These are phyloP conservation scores for Rhododendron ferrugineum DNA, from an alignment of 148 eudicot genomes.

Conservation along the genomic window DNA sequence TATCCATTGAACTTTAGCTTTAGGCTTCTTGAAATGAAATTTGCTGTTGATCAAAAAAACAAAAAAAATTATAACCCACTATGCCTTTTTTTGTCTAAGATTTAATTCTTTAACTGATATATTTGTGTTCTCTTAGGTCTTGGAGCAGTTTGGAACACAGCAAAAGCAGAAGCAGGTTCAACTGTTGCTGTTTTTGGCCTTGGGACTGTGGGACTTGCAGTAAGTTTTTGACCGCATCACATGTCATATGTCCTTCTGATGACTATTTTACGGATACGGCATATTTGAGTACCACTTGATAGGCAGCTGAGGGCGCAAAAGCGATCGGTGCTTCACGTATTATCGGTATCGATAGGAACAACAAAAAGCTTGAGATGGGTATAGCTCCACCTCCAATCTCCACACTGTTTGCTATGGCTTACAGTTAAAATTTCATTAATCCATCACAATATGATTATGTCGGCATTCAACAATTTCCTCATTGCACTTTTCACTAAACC, in stretches of 20 bases:
- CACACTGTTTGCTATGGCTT: background rate
- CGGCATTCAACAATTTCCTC: too few species aligned
- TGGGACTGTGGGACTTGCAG: constrained; percentile 98
- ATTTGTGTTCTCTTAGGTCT: constrained; percentile 46
- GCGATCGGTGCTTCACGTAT: constrained; percentile 81
- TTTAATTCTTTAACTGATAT: background rate
- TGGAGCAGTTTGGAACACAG: constrained; percentile 99
- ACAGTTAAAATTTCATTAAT: background rate
- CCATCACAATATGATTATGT: background rate
- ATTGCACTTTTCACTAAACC: background rate
- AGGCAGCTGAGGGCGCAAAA: constrained; percentile 97
- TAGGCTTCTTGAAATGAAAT: too few species aligned
- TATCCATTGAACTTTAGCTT: background rate
- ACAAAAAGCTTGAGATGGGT: constrained; percentile 78
- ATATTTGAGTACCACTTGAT: constrained; percentile 5
- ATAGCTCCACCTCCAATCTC: constrained; percentile 5
- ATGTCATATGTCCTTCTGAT: background rate
- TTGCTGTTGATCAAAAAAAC: too few species aligned
- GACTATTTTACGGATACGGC: background rate
- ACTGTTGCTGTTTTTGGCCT: constrained; percentile 98
- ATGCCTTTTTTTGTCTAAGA: too few species aligned
- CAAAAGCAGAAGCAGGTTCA: constrained; percentile 93
- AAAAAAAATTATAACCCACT: background rate
- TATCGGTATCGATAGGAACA: constrained; percentile 86
- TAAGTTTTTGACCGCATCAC: constrained; percentile 26